These are phyloP conservation scores for Sporothrix protearum DNA, from an alignment of 2,329 filamentous ascomycete species.

Conservation along the genomic window DNA sequence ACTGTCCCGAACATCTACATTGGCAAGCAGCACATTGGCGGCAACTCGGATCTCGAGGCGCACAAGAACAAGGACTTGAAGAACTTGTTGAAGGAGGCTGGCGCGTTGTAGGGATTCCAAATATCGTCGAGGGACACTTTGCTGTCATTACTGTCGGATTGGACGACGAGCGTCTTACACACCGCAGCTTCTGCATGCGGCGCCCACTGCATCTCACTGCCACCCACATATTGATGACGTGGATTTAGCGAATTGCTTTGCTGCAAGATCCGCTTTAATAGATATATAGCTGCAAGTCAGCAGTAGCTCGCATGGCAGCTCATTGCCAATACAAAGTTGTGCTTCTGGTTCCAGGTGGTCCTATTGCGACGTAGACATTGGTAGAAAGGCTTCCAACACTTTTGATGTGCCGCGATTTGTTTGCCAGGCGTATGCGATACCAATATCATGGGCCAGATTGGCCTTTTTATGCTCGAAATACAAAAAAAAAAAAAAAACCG, in stretches of 20 bases:
- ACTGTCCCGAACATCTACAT: conserved; percentile 98
- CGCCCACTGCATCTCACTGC: neutral
- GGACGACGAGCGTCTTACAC: neutral
- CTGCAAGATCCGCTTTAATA: neutral
- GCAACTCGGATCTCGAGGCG: conserved; percentile 82
- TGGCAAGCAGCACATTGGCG: conserved; percentile 83
- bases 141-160: neutral
- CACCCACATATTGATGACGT: neutral
- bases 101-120: conserved; percentile 33
- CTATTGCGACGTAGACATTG: neutral
- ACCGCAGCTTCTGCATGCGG: neutral
- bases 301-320: neutral
- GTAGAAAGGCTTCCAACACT: neutral
- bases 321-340: neutral
- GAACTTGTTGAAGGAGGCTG: conserved; percentile 42
- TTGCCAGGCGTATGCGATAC: neutral
- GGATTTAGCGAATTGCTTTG: neutral
- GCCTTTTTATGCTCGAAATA: neutral
- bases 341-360: neutral
- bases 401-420: neutral
- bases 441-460: neutral
- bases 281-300: neutral
- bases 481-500: neutral
- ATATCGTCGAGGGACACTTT: no score
- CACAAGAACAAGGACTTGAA: conserved; percentile 58